Evolutionary conservation across 2,329 filamentous ascomycete genomes (phyloP).

Genomic region (Camptophora hylomeconis): DNA sequence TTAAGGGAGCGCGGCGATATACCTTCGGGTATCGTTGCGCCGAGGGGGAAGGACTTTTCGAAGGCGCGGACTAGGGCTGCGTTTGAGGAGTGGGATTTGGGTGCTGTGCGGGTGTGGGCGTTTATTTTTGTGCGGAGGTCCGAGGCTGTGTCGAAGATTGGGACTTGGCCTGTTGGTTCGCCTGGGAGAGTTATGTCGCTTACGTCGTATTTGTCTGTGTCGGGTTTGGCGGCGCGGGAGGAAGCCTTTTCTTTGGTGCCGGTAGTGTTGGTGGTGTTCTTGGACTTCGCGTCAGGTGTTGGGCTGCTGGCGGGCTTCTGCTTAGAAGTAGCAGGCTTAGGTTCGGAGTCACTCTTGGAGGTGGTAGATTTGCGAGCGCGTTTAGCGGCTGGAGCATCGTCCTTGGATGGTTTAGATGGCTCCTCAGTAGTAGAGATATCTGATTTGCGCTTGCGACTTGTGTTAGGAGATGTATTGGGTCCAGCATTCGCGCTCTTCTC

Average conservation of each 20-base stretch:
- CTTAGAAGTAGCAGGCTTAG: not conserved
- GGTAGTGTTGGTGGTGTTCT: too few species aligned
- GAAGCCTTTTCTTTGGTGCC: too few species aligned
- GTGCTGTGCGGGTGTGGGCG: slow-evolving; percentile 27
- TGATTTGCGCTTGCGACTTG: too few species aligned
- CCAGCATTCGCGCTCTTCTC: too few species aligned
- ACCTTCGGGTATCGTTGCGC: slow-evolving; percentile 20
- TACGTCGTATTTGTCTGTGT: slow-evolving; percentile 26
- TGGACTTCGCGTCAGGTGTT: too few species aligned
- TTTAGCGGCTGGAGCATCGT: too few species aligned
- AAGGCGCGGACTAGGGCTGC: slow-evolving; percentile 40
- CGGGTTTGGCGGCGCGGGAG: too few species aligned
- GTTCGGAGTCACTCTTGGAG: too few species aligned
- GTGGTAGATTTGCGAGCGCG: too few species aligned
- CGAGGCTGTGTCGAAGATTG: slow-evolving; percentile 45
- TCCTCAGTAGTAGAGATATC: too few species aligned
- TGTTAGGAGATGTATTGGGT: too few species aligned
- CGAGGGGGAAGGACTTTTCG: not conserved
- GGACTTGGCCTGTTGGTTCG: slow-evolving; percentile 34
- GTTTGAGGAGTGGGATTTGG: slow-evolving; percentile 35
- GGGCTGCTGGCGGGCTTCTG: slow-evolving; percentile 1
- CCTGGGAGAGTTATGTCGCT: slow-evolving; percentile 31
- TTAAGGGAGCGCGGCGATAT: slow-evolving; percentile 24
- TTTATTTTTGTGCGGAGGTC: slow-evolving; percentile 45
- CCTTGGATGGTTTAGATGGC: too few species aligned